Evolutionary conservation across 768 basidiomycete genomes (phyloP).

Genomic region (Agaricus sinodeliciosus): DNA sequence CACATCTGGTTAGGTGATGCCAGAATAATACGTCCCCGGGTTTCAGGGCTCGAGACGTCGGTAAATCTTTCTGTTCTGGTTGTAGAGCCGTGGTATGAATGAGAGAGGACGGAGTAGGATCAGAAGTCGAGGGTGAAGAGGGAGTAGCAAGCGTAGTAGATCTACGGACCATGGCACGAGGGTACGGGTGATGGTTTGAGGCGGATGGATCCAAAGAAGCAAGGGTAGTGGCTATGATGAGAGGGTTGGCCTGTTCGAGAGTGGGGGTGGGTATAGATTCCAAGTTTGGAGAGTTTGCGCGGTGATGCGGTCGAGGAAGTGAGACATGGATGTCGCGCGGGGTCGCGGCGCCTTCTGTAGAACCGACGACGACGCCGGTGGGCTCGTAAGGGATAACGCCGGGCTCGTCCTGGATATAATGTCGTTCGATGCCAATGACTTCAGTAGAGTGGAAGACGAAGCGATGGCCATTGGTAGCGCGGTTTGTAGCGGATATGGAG

Average conservation of each 20-base stretch:
- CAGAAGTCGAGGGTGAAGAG: conserved; percentile 13
- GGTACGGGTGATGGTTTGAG: neutral
- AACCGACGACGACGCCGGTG: conserved; percentile 11
- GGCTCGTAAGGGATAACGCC: conserved; percentile 47
- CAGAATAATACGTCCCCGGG: conserved; percentile 65
- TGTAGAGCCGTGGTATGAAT: conserved; percentile 14
- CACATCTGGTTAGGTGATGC: conserved; percentile 67
- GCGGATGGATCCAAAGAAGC: conserved; percentile 22
- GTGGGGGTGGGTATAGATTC: conserved; percentile 33
- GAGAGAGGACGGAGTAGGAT: conserved; percentile 21
- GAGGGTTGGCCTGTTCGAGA: conserved; percentile 29
- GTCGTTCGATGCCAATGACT: conserved; percentile 55
- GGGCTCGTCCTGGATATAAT: conserved; percentile 56
- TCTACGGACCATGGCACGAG: conserved; percentile 8
- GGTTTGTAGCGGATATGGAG: conserved; percentile 58
- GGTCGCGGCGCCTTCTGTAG: conserved; percentile 1
- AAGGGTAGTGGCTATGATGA: conserved; percentile 15
- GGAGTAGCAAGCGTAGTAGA: conserved; percentile 8
- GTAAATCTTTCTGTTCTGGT: conserved; percentile 34
- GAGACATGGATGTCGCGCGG: conserved; percentile 8
- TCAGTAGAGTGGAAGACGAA: conserved; percentile 82
- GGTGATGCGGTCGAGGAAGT: conserved; percentile 14
- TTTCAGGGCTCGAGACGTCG: conserved; percentile 34
- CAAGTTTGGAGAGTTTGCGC: conserved; percentile 22
- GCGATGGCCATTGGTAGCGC: conserved; percentile 77